phyloP scores from a whole-genome alignment of 495 filamentous ascomycete genomes.

The Chaetomium fimeti region DNA sequence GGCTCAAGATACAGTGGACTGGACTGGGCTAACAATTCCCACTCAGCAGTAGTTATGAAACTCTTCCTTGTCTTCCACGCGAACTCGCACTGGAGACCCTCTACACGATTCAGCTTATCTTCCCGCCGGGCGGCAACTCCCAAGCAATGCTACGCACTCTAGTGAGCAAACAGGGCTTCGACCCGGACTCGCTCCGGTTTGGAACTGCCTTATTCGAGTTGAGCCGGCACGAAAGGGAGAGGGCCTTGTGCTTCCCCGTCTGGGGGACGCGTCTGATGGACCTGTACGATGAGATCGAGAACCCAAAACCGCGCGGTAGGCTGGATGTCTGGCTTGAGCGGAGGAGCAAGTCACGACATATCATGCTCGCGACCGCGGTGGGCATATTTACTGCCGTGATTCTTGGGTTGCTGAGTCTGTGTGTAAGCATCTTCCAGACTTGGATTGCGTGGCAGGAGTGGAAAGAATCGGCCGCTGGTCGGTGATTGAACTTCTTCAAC shows the following conservation, averaged over 20 bases:
- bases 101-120: background rate
- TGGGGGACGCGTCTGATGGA: background rate
- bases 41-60: no score
- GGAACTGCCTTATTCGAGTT: background rate
- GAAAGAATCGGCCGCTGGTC: background rate
- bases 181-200: background rate
- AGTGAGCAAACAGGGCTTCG: background rate
- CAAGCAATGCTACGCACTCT: background rate
- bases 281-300: constrained; percentile 1
- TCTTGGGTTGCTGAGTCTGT: background rate
- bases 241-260: no score
- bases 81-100: background rate
- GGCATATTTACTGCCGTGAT: background rate
- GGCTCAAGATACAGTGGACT: no score
- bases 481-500: background rate
- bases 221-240: no score
- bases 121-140: background rate
- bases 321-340: background rate
- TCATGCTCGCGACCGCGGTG: background rate
- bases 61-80: background rate
- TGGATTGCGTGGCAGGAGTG: background rate
- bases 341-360: background rate
- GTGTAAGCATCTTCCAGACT: background rate
- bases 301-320: background rate
- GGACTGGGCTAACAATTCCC: no score